These are phyloP conservation scores for Neotropicomus parvogracilis DNA, from an alignment of 1,284 basidiomycete genomes.

Conservation along the genomic window DNA sequence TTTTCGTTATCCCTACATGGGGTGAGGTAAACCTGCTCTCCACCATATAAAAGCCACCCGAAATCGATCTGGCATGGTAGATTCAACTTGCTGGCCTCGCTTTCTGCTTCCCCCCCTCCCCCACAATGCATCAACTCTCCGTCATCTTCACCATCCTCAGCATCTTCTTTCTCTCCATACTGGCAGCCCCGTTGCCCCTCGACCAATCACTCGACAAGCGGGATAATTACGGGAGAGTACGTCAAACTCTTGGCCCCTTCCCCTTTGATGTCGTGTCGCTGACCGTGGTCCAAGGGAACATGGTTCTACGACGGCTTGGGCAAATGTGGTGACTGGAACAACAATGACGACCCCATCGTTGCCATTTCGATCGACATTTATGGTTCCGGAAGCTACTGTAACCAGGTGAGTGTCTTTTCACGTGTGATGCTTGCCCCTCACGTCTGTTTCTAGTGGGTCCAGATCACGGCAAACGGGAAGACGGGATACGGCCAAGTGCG, in stretches of 20 bases:
- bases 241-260: slow-evolving; percentile 16
- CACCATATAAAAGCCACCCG: slow-evolving; percentile 26
- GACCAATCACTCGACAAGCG: slow-evolving; percentile 44
- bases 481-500: slow-evolving; percentile 40
- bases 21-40: slow-evolving; percentile 32
- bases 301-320: slow-evolving; percentile 43
- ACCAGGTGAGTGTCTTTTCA: slow-evolving; percentile 37
- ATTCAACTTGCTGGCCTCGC: slow-evolving; percentile 3
- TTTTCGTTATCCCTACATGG: slow-evolving; percentile 14
- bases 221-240: slow-evolving; percentile 43
- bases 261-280: neutral
- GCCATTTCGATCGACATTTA: slow-evolving; percentile 47
- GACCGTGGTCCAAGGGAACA: slow-evolving; percentile 33
- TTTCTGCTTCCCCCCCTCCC: neutral
- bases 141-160: slow-evolving; percentile 44
- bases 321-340: slow-evolving; percentile 47
- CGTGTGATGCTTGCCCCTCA: slow-evolving; percentile 8
- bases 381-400: slow-evolving; percentile 42
- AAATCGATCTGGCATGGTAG: slow-evolving; percentile 7
- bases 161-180: slow-evolving; percentile 38
- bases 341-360: slow-evolving; percentile 41
- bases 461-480: slow-evolving; percentile 42
- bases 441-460: slow-evolving; percentile 40
- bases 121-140: slow-evolving; percentile 40
- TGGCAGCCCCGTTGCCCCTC: slow-evolving; percentile 46